Percentiles rank a stretch among this genome's conserved stretches.
These are phyloP conservation scores for Collybia nuda DNA, from an alignment of 768 basidiomycete genomes.

Conservation along the genomic window DNA sequence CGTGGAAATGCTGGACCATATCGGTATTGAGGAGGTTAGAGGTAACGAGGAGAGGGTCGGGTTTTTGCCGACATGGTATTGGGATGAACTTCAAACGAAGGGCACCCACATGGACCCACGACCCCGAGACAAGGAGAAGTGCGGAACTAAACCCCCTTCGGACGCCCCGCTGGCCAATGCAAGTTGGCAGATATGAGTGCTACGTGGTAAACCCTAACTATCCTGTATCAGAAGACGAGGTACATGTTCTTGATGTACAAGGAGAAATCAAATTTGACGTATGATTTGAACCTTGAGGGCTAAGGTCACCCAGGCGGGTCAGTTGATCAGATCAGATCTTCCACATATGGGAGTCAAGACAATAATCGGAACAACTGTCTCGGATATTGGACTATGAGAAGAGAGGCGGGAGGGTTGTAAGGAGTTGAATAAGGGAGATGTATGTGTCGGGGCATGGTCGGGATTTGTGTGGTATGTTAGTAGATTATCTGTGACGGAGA, in stretches of 20 bases:
- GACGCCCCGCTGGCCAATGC: conserved; percentile 5
- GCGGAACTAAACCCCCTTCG: conserved; percentile 1
- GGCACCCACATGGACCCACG: conserved; percentile 1
- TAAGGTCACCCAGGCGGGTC: conserved; percentile 30
- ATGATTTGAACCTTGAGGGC: conserved; percentile 13
- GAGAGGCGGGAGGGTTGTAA: not conserved
- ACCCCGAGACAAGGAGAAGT: conserved; percentile 1
- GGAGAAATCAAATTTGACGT: conserved; percentile 11
- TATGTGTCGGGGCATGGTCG: not conserved
- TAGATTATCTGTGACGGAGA: not conserved
- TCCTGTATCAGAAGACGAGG: conserved; percentile 17
- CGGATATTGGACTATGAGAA: not conserved
- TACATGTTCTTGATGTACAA: conserved; percentile 9
- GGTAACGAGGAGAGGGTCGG: conserved; percentile 74
- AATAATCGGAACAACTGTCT: conserved; percentile 4
- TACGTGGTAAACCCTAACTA: conserved; percentile 1
- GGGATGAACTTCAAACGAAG: conserved; percentile 32
- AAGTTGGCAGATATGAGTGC: conserved; percentile 24
- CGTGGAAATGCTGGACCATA: conserved; percentile 45
- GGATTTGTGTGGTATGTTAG: not conserved
- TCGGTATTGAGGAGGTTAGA: conserved; percentile 55
- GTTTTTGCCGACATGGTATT: conserved; percentile 79
- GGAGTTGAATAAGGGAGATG: not conserved
- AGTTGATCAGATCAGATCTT: conserved; percentile 27
- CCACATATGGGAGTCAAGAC: conserved; percentile 5